phyloP scores from a whole-genome alignment of 73 alveolate genomes.

The Paramecium octaurelia region DNA sequence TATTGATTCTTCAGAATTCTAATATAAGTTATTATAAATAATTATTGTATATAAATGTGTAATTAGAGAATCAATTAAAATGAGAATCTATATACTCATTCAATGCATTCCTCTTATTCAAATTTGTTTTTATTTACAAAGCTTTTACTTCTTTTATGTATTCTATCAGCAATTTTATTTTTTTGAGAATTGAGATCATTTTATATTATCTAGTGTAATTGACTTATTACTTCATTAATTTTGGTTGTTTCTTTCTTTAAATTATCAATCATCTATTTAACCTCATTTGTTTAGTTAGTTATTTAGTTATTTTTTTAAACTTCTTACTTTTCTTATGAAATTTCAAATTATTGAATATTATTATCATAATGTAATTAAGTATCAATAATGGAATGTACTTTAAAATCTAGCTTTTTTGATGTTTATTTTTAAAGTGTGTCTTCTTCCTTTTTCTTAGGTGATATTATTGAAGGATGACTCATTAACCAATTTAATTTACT shows the following conservation, averaged over 20 bases:
- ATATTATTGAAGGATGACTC: not conserved
- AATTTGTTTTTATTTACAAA: not conserved
- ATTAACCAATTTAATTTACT: not conserved
- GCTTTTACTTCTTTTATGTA: not conserved
- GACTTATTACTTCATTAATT: slow-evolving; percentile 22
- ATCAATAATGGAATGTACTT: not conserved
- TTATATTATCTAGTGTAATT: slow-evolving; percentile 16
- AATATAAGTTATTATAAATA: not conserved
- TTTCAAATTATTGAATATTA: not conserved
- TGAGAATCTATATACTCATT: not conserved
- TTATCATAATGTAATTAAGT: not conserved
- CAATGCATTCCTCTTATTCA: not conserved
- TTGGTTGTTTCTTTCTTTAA: not conserved
- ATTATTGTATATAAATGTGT: not conserved
- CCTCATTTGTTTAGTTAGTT: not conserved
- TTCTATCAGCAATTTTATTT: slow-evolving; percentile 2
- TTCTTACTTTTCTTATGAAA: not conserved
- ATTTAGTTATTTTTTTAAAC: not conserved
- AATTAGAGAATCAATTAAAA: not conserved
- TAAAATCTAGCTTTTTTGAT: not conserved
- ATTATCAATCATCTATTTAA: not conserved
- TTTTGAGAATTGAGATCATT: slow-evolving; percentile 5
- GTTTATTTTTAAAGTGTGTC: not conserved
- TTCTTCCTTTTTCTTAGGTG: not conserved
- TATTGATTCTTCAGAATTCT: no score